Percentiles rank a stretch among this genome's conserved stretches.
Evolutionary conservation across 2,329 filamentous ascomycete genomes (phyloP).

Genomic region (Alternaria metachromatica): DNA sequence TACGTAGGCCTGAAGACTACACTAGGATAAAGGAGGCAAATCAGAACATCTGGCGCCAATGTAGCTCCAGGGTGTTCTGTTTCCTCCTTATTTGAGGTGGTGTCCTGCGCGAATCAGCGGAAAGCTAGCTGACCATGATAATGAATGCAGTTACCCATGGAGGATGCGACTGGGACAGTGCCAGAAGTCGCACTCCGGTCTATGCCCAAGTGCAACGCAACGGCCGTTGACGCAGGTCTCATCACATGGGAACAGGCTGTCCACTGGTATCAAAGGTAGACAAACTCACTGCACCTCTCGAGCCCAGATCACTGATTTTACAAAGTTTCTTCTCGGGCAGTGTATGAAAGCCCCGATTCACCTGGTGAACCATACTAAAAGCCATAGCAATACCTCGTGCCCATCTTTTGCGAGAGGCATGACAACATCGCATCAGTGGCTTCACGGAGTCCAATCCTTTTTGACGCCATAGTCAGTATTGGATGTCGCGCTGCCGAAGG

Average conservation of each 20-base stretch:
- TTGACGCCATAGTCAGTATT: constrained; percentile 60
- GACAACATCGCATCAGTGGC: constrained; percentile 58
- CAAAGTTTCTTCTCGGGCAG: constrained; percentile 41
- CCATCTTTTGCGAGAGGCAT: constrained; percentile 54
- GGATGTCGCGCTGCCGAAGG: constrained; percentile 59
- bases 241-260: constrained; percentile 35
- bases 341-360: constrained; percentile 15
- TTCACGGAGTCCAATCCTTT: constrained; percentile 57
- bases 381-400: constrained; percentile 56
- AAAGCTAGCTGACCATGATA: not conserved
- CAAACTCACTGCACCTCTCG: not conserved
- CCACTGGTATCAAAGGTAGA: constrained; percentile 34
- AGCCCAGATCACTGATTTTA: constrained; percentile 5
- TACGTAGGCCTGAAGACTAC: not conserved
- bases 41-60: not conserved
- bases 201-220: constrained; percentile 1
- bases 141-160: constrained; percentile 2
- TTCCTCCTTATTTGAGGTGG: not conserved
- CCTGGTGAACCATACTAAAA: not conserved
- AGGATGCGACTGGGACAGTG: not conserved
- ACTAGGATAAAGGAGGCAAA: not conserved
- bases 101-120: not conserved
- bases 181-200: constrained; percentile 1
- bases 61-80: not conserved
- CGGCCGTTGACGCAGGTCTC: constrained; percentile 30